Evolutionary conservation across 805 yeast species (phyloP).

Genomic region (Candida patagonica): DNA sequence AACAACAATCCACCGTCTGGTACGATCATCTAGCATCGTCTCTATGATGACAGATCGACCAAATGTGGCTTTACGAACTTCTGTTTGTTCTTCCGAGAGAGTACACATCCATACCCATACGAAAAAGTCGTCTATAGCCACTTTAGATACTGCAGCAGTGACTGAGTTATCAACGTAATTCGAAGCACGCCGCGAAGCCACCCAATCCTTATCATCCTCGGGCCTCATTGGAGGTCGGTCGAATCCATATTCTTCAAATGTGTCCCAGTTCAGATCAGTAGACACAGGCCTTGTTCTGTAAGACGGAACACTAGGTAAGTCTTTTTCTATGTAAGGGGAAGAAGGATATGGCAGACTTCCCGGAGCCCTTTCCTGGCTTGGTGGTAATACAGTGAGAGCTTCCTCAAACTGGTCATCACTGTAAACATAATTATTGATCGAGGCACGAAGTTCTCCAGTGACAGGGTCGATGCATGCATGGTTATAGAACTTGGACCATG

Average conservation of each 20-base stretch:
- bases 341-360: conserved; percentile 29
- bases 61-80: conserved; percentile 53
- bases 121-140: conserved; percentile 75
- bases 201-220: not conserved
- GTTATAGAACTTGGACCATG: conserved; percentile 24
- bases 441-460: conserved; percentile 21
- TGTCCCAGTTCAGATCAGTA: conserved; percentile 10
- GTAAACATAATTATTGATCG: conserved; percentile 26
- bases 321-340: conserved; percentile 14
- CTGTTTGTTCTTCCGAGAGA: conserved; percentile 63
- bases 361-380: conserved; percentile 18
- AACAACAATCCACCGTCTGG: conserved; percentile 24
- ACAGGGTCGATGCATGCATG: conserved; percentile 22
- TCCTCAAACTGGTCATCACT: conserved; percentile 17
- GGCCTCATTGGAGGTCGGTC: conserved; percentile 3
- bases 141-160: conserved; percentile 45
- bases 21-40: conserved; percentile 53
- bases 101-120: conserved; percentile 89
- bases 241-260: conserved; percentile 10
- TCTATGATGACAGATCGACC: conserved; percentile 79
- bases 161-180: conserved; percentile 17
- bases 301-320: not conserved
- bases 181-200: conserved; percentile 2
- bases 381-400: conserved; percentile 22
- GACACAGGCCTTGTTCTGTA: not conserved